Conservation (phyloP, 176 grass and related monocot genomes). For the maize (Zea mays) region DNA sequence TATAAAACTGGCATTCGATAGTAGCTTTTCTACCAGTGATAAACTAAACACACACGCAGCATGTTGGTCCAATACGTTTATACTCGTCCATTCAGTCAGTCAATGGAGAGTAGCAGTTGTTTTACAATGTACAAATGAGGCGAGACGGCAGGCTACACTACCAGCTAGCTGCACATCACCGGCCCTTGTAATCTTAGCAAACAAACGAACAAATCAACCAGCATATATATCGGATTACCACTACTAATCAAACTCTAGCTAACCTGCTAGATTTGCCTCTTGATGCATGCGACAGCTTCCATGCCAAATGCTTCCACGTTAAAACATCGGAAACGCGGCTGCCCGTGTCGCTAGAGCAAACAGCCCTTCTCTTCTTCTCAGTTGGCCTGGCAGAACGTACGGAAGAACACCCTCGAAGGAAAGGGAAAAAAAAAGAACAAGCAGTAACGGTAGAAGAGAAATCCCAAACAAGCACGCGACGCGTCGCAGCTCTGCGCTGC, state of each 20-base stretch:
- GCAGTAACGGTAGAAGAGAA: background rate
- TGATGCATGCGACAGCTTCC: conserved; percentile 21
- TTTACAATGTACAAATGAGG: conserved; percentile 58
- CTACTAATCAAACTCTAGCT: conserved; percentile 51
- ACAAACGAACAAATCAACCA: conserved; percentile 40
- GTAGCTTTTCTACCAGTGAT: background rate
- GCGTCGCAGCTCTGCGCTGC: background rate
- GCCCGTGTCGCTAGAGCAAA: conserved; percentile 44
- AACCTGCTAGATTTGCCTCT: conserved; percentile 41
- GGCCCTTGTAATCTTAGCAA: conserved; percentile 36
- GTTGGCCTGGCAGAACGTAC: conserved; percentile 18
- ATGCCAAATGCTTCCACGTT: conserved; percentile 46
- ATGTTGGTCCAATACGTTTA: background rate
- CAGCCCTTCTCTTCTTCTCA: conserved; percentile 32
- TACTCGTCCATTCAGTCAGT: conserved; percentile 39
- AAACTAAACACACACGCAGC: background rate
- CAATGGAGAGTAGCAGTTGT: conserved; percentile 26
- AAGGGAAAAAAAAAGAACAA: background rate
- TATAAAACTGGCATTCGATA: no score
- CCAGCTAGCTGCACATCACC: conserved; percentile 41
- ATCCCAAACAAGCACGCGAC: background rate
- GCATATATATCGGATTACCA: conserved; percentile 11
- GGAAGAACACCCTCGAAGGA: conserved; percentile 22
- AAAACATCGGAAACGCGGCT: conserved; percentile 65
- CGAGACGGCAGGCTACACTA: conserved; percentile 48